Conservation (phyloP, 192 early-diverging fungal species). For the Podila minutissima region DNA sequence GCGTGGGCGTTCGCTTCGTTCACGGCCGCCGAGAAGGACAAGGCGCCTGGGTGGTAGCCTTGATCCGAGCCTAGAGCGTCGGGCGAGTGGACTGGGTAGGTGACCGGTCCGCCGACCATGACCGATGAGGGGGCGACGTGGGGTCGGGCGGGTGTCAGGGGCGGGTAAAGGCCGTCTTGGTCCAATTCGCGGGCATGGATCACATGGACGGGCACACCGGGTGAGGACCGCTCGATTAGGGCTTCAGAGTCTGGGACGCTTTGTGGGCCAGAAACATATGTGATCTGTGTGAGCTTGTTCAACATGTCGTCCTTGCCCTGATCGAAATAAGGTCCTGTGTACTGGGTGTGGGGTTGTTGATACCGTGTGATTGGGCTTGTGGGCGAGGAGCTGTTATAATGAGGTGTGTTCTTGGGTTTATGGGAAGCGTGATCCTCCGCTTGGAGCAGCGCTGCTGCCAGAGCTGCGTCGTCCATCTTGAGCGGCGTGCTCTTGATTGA, state of each 20-base stretch:
- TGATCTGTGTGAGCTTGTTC: background rate
- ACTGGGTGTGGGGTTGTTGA: background rate
- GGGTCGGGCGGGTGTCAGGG: slow-evolving; percentile 20
- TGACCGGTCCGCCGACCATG: slow-evolving; percentile 21
- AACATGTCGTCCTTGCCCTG: background rate
- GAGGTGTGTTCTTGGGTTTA: background rate
- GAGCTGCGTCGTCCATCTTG: slow-evolving; percentile 6
- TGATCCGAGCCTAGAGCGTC: slow-evolving; percentile 3
- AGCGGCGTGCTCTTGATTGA: background rate
- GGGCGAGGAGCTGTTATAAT: no score
- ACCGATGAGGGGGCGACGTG: slow-evolving; percentile 7
- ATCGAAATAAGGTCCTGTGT: background rate
- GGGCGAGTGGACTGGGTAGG: background rate
- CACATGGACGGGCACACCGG: slow-evolving; percentile 14
- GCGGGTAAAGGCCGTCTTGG: slow-evolving; percentile 16
- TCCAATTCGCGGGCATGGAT: slow-evolving; percentile 1
- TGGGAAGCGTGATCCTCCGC: slow-evolving; percentile 15
- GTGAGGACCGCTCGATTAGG: slow-evolving; percentile 21
- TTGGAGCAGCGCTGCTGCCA: slow-evolving; percentile 21
- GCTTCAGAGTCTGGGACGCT: slow-evolving; percentile 44
- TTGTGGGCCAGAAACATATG: slow-evolving; percentile 8
- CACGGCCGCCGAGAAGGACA: no score
- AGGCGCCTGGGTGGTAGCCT: background rate
- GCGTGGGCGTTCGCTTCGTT: no score
- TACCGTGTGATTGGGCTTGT: background rate